Evolutionary conservation across 2,329 filamentous ascomycete genomes (phyloP).

Genomic region (Cercospora janseana): DNA sequence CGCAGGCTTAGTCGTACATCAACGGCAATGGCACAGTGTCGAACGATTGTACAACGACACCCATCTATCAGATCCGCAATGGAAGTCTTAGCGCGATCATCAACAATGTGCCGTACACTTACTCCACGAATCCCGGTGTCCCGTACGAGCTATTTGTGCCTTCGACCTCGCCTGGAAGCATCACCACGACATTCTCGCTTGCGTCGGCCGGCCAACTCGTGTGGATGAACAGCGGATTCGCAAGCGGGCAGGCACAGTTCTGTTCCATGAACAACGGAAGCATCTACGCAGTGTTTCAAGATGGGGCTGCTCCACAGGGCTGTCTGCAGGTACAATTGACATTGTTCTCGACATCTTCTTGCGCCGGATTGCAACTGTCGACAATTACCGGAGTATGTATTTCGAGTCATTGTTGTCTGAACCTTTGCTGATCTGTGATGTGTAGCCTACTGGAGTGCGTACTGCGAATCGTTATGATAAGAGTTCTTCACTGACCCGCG

Average conservation of each 20-base stretch:
- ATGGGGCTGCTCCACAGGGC: constrained; percentile 28
- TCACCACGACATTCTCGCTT: constrained; percentile 31
- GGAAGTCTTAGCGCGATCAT: constrained; percentile 33
- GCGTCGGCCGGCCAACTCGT: constrained; percentile 24
- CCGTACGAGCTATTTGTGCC: constrained; percentile 30
- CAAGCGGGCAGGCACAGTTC: constrained; percentile 33
- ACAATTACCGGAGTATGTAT: constrained; percentile 25
- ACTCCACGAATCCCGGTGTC: constrained; percentile 30
- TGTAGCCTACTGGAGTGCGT: constrained; percentile 4
- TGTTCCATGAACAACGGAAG: constrained; percentile 34
- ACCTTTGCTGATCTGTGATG: background rate
- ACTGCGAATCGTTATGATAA: no score
- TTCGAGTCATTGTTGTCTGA: background rate
- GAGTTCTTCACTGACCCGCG: no score
- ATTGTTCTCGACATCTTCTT: constrained; percentile 30
- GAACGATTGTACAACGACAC: constrained; percentile 33
- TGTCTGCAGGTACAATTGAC: constrained; percentile 32
- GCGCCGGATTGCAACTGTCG: constrained; percentile 26
- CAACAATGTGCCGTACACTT: constrained; percentile 29
- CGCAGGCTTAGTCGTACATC: constrained; percentile 25
- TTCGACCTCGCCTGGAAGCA: constrained; percentile 28
- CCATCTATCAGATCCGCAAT: constrained; percentile 31
- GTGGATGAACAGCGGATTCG: constrained; percentile 32
- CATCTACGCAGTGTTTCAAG: constrained; percentile 32
- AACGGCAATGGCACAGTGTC: constrained; percentile 32